These are phyloP conservation scores for Agaricus subrufescens DNA, from an alignment of 768 basidiomycete species.

Conservation along the genomic window DNA sequence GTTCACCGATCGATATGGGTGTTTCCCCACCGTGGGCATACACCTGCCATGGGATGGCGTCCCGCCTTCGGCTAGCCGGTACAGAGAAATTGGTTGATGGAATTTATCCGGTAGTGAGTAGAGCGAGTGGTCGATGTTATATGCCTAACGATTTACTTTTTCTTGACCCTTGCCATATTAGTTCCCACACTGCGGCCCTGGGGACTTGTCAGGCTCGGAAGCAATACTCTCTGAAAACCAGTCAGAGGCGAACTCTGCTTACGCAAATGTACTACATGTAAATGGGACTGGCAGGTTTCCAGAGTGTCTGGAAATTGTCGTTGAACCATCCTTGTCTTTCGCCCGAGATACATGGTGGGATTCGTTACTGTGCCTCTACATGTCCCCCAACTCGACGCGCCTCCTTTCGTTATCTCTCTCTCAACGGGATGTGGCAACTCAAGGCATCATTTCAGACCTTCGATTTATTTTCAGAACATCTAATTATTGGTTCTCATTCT, in stretches of 20 bases:
- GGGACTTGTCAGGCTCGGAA: conserved; percentile 16
- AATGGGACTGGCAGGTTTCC: conserved; percentile 20
- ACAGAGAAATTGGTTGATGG: neutral
- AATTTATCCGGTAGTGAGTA: neutral
- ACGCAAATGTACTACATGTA: conserved; percentile 27
- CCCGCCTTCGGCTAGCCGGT: conserved; percentile 20
- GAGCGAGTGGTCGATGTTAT: neutral
- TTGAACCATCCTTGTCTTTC: conserved; percentile 63
- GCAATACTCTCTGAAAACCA: conserved; percentile 9
- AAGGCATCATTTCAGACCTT: conserved; percentile 49
- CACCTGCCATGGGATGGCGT: conserved; percentile 25
- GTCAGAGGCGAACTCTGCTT: conserved; percentile 11
- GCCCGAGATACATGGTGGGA: conserved; percentile 80
- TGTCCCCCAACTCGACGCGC: conserved; percentile 27
- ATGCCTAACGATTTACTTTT: neutral
- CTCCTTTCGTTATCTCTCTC: conserved; percentile 29
- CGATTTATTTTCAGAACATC: conserved; percentile 61
- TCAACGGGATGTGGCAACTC: conserved; percentile 42
- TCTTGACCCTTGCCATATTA: conserved; percentile 8
- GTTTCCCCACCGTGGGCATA: conserved; percentile 19
- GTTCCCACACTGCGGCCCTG: conserved; percentile 15
- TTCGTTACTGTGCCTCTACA: conserved; percentile 54
- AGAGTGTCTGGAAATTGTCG: conserved; percentile 27
- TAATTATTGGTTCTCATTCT: conserved; percentile 71
- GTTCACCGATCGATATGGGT: conserved; percentile 4